Conservation (phyloP, 768 basidiomycete species). For the Naganishia kalamii region DNA sequence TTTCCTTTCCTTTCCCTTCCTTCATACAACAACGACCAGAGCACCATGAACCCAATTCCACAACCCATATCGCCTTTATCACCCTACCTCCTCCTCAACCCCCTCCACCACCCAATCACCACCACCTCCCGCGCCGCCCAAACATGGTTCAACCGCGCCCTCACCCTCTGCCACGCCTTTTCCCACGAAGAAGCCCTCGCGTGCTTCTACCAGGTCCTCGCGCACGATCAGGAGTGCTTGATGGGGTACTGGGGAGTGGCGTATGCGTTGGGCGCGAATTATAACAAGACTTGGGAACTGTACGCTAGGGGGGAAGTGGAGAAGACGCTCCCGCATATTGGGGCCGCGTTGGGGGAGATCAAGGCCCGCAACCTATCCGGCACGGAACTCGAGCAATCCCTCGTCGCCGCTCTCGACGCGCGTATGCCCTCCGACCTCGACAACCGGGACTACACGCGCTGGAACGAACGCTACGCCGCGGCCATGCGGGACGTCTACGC, state of each 20-base stretch:
- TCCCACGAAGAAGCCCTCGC: conserved; percentile 32
- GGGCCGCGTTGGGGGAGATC: conserved; percentile 17
- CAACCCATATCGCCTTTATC: conserved; percentile 15
- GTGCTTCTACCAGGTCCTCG: conserved; percentile 31
- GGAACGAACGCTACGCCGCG: conserved; percentile 26
- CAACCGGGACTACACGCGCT: conserved; percentile 25
- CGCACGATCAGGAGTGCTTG: conserved; percentile 27
- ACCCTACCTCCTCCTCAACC: conserved; percentile 31
- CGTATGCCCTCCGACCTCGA: conserved; percentile 25
- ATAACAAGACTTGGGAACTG: conserved; percentile 36
- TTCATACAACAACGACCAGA: neutral
- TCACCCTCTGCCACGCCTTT: conserved; percentile 35
- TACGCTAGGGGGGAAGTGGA: conserved; percentile 25
- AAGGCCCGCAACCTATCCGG: neutral
- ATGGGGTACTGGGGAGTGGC: conserved; percentile 39
- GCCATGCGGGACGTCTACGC: conserved; percentile 32
- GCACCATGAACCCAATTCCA: conserved; percentile 12
- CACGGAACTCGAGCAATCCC: conserved; percentile 23
- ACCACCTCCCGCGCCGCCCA: conserved; percentile 28
- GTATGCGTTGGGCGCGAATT: conserved; percentile 36
- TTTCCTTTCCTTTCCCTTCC: neutral
- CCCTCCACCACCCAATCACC: conserved; percentile 18
- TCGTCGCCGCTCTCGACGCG: conserved; percentile 24
- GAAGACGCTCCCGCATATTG: too few species aligned
- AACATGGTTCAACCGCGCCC: conserved; percentile 36